Conservation (phyloP, 1,284 basidiomycete species). For the Austropuccinia psidii region DNA sequence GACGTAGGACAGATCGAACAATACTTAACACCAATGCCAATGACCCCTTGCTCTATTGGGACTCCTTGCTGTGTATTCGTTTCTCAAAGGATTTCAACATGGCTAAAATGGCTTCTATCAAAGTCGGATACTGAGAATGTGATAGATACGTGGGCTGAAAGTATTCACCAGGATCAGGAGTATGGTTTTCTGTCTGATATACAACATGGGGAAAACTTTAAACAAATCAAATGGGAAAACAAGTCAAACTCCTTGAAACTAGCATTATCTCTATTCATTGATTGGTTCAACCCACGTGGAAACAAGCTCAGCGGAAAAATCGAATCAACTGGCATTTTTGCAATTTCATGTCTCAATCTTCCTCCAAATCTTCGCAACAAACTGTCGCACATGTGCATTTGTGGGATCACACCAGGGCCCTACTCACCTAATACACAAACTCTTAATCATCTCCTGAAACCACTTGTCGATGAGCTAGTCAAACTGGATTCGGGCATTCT, state of each 20-base stretch:
- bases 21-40: neutral
- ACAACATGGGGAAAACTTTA: neutral
- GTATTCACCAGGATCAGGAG: neutral
- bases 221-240: neutral
- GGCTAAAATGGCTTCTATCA: slow-evolving; percentile 6
- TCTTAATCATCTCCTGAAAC: slow-evolving; percentile 2
- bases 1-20: neutral
- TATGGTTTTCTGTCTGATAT: neutral
- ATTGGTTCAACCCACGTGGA: slow-evolving; percentile 30
- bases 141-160: neutral
- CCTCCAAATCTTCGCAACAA: slow-evolving; percentile 2
- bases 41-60: neutral
- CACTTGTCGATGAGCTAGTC: slow-evolving; percentile 16
- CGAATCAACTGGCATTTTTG: neutral
- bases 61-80: neutral
- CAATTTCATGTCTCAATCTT: slow-evolving; percentile 22
- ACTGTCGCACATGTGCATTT: slow-evolving; percentile 8
- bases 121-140: slow-evolving; percentile 12
- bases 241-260: neutral
- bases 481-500: neutral
- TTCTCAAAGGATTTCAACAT: neutral
- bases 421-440: neutral
- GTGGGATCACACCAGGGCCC: slow-evolving; percentile 12
- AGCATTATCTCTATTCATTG: neutral
- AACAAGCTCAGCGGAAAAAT: slow-evolving; percentile 19